Evolutionary conservation across 108 stramenopile genomes (phyloP).

Genomic region (Heterococcus sp.): DNA sequence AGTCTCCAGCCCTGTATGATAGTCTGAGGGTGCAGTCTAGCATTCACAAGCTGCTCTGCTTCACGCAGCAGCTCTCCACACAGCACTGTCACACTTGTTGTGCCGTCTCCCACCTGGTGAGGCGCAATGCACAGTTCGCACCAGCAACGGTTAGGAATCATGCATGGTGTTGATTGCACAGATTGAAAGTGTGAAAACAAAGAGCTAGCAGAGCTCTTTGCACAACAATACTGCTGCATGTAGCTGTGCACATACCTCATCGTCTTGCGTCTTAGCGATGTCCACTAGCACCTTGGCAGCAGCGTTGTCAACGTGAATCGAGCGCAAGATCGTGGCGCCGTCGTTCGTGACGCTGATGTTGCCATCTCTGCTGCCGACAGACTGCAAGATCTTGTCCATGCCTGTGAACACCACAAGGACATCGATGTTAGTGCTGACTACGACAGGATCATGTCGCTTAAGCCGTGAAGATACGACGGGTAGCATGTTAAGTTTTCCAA

Average conservation of each 20-base stretch:
- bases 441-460: too few species aligned
- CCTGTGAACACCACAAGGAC: slow-evolving; percentile 7
- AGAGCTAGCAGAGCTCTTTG: background rate
- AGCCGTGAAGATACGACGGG: too few species aligned
- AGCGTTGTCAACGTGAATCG: slow-evolving; percentile 90
- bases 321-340: slow-evolving; percentile 87
- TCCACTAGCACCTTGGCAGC: slow-evolving; percentile 98
- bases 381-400: slow-evolving; percentile 41
- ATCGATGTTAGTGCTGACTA: too few species aligned
- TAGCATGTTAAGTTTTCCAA: too few species aligned
- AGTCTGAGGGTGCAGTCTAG: slow-evolving; percentile 94
- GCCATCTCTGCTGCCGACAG: slow-evolving; percentile 37
- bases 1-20: slow-evolving; percentile 95
- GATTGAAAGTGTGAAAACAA: slow-evolving; percentile 5
- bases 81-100: slow-evolving; percentile 74
- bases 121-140: background rate
- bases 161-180: too few species aligned
- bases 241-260: slow-evolving; percentile 64
- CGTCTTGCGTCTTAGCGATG: slow-evolving; percentile 92
- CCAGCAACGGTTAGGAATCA: too few species aligned
- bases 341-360: slow-evolving; percentile 43
- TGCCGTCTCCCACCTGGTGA: slow-evolving; percentile 97
- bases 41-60: slow-evolving; percentile 88
- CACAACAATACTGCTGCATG: background rate
- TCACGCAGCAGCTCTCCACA: slow-evolving; percentile 95